These are phyloP conservation scores for Curvularia sp. DNA, from an alignment of 2,329 filamentous ascomycete genomes.

Conservation along the genomic window DNA sequence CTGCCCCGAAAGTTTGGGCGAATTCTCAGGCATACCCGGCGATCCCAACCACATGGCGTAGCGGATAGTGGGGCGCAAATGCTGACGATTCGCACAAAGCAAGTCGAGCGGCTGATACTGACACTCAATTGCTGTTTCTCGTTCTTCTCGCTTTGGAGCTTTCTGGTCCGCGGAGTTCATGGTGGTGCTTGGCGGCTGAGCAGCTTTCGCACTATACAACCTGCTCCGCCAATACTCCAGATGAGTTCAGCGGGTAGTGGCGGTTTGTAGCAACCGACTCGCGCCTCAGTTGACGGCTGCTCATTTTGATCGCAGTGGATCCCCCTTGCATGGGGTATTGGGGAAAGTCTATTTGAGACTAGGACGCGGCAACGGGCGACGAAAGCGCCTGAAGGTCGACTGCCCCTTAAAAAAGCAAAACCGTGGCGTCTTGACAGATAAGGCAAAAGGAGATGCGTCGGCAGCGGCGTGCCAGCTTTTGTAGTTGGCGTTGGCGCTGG, in stretches of 20 bases:
- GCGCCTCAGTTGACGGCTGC: neutral
- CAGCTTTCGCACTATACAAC: conserved; percentile 6
- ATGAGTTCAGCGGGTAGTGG: neutral
- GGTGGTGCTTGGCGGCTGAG: conserved; percentile 1
- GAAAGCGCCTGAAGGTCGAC: neutral
- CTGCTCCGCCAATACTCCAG: neutral
- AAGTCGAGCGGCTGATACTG: conserved; percentile 4
- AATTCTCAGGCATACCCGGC: conserved; percentile 11
- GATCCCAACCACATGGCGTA: conserved; percentile 5
- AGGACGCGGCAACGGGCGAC: neutral
- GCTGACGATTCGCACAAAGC: conserved; percentile 2
- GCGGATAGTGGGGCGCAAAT: conserved; percentile 9
- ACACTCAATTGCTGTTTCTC: conserved; percentile 2
- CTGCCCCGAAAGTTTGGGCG: conserved; percentile 14
- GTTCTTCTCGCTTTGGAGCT: neutral
- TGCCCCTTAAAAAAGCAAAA: neutral
- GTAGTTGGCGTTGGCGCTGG: neutral
- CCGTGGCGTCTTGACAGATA: neutral
- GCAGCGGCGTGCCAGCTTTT: neutral
- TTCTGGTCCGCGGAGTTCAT: neutral
- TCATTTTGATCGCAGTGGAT: neutral
- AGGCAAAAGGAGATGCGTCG: neutral
- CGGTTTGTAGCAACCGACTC: neutral
- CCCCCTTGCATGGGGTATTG: conserved; percentile 4
- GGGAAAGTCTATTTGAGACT: neutral